phyloP scores from a whole-genome alignment of 768 basidiomycete species.

The Trametopsis cervina region DNA sequence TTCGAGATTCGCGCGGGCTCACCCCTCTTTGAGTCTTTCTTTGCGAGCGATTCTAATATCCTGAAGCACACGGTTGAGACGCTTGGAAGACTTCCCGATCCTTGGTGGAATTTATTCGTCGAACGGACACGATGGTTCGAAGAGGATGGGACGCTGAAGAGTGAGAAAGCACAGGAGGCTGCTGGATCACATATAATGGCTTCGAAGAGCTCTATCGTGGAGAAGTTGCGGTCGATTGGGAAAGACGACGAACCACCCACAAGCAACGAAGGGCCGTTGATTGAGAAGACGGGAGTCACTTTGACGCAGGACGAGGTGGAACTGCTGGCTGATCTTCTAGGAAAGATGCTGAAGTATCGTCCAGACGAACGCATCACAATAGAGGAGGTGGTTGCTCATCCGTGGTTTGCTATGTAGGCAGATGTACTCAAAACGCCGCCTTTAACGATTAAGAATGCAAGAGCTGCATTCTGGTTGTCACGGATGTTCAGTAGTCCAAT shows the following conservation, averaged over 20 bases:
- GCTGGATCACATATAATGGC: slow-evolving; percentile 20
- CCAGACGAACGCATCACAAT: slow-evolving; percentile 36
- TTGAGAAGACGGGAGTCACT: slow-evolving; percentile 24
- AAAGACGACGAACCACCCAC: slow-evolving; percentile 18
- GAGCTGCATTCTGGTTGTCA: no score
- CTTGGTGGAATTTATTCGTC: slow-evolving; percentile 33
- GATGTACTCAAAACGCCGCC: no score
- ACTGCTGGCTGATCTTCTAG: slow-evolving; percentile 32
- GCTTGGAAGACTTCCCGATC: slow-evolving; percentile 34
- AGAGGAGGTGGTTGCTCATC: slow-evolving; percentile 28
- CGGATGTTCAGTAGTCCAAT: no score
- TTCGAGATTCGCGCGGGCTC: slow-evolving; percentile 37
- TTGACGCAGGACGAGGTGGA: slow-evolving; percentile 27
- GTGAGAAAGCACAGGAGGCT: slow-evolving; percentile 18
- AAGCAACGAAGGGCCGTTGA: slow-evolving; percentile 27
- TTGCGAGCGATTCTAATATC: slow-evolving; percentile 24
- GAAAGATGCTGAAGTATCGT: slow-evolving; percentile 33
- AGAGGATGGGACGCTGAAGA: slow-evolving; percentile 28
- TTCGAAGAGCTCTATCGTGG: slow-evolving; percentile 23
- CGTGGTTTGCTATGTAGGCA: no score
- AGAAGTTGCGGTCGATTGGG: slow-evolving; percentile 25
- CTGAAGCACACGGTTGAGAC: slow-evolving; percentile 30
- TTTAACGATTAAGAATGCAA: no score
- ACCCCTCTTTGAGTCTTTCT: slow-evolving; percentile 33
- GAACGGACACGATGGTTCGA: slow-evolving; percentile 29